phyloP scores from a whole-genome alignment of 2,329 filamentous ascomycete genomes.

The Colletotrichum sp. region DNA sequence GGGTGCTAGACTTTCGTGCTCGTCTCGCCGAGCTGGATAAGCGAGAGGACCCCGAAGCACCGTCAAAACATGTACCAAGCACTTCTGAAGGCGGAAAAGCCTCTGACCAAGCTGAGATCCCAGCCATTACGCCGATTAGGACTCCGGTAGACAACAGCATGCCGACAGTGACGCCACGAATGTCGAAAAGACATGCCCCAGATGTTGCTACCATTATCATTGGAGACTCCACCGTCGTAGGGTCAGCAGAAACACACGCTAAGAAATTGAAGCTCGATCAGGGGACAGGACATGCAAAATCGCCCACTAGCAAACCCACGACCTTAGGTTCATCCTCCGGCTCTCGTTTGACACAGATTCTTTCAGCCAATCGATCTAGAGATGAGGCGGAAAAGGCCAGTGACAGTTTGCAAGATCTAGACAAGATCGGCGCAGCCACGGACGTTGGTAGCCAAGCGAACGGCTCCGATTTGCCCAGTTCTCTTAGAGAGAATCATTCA shows the following conservation, averaged over 20 bases:
- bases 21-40: conserved; percentile 34
- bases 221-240: conserved; percentile 70
- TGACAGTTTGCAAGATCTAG: neutral
- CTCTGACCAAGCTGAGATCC: conserved; percentile 23
- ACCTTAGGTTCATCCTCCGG: conserved; percentile 43
- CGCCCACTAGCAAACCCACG: neutral
- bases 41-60: conserved; percentile 21
- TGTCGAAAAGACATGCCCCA: conserved; percentile 58
- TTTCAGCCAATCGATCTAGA: conserved; percentile 36
- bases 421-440: neutral
- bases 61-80: neutral
- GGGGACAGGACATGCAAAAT: neutral
- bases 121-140: conserved; percentile 3
- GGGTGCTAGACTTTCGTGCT: conserved; percentile 39
- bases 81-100: neutral
- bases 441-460: neutral
- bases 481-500: too few species aligned
- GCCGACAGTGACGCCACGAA: neutral
- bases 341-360: conserved; percentile 47
- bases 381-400: neutral
- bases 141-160: neutral
- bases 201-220: conserved; percentile 79
- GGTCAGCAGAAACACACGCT: conserved; percentile 64
- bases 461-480: neutral
- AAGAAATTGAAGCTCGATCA: conserved; percentile 32